A percentile compares a stretch with the other conserved stretches of the same genome.
Evolutionary conservation across 2,329 filamentous ascomycete genomes (phyloP).

Genomic region (Fusarium sublunatum): DNA sequence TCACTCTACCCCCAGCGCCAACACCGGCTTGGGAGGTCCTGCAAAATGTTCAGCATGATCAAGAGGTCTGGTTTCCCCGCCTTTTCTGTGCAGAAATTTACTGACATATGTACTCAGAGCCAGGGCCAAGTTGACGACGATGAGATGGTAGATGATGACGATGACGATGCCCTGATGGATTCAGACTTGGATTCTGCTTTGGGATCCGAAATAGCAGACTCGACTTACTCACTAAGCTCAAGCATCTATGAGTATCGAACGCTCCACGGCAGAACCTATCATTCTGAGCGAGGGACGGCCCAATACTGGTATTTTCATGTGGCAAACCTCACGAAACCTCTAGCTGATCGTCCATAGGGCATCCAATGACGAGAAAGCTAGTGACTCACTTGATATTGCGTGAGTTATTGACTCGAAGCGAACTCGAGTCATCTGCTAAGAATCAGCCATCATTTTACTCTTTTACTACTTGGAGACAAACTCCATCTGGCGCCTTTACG

Average conservation of each 20-base stretch:
- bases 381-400: conserved; percentile 17
- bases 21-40: conserved; percentile 19
- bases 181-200: conserved; percentile 16
- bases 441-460: conserved; percentile 12
- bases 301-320: conserved; percentile 9
- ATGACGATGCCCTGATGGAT: background rate
- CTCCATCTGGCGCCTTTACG: conserved; percentile 5
- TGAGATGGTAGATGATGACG: background rate
- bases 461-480: conserved; percentile 3
- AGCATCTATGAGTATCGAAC: conserved; percentile 19
- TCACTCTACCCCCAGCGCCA: conserved; percentile 10
- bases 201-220: conserved; percentile 13
- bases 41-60: conserved; percentile 5
- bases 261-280: conserved; percentile 12
- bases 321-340: fast-evolving
- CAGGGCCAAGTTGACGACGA: background rate
- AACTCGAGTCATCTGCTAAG: background rate
- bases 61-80: background rate
- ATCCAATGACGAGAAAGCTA: conserved; percentile 13
- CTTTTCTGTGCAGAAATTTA: fast-evolving
- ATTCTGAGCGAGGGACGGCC: conserved; percentile 10
- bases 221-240: conserved; percentile 10
- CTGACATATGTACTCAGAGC: background rate
- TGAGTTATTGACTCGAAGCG: background rate
- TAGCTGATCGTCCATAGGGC: background rate